phyloP scores from a whole-genome alignment of 2,329 filamentous ascomycete species.

The Tricladium varicosporioides region DNA sequence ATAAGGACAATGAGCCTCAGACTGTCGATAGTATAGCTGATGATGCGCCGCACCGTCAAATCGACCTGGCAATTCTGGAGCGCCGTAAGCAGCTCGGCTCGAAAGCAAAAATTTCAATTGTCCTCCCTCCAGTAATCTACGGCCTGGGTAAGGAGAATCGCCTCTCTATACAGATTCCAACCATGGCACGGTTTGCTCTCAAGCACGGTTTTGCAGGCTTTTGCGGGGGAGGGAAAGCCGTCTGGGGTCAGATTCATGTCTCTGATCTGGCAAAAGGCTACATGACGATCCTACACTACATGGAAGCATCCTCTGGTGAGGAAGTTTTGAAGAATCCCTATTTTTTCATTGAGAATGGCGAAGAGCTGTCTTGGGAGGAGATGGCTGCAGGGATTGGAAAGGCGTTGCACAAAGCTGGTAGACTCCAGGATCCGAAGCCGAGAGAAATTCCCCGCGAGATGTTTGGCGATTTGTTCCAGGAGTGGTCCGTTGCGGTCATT shows the following conservation, averaged over 20 bases:
- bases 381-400: conserved; percentile 39
- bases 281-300: conserved; percentile 42
- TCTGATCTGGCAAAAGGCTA: conserved; percentile 46
- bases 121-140: conserved; percentile 48
- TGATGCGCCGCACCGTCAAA: conserved; percentile 42
- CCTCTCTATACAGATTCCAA: conserved; percentile 47
- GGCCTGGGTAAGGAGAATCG: conserved; percentile 42
- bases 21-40: conserved; percentile 43
- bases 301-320: conserved; percentile 36
- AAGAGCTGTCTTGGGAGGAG: conserved; percentile 44
- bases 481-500: conserved; percentile 36
- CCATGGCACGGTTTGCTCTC: conserved; percentile 44
- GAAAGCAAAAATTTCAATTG: conserved; percentile 44
- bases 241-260: conserved; percentile 46
- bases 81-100: conserved; percentile 25
- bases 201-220: conserved; percentile 47
- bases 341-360: conserved; percentile 47
- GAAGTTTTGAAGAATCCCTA: conserved; percentile 44
- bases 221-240: conserved; percentile 41
- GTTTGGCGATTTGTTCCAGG: conserved; percentile 42
- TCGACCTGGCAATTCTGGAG: conserved; percentile 45
- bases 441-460: conserved; percentile 36
- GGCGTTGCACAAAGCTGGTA: conserved; percentile 37
- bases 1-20: conserved; percentile 39
- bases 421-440: conserved; percentile 37